Evolutionary conservation across 75 land plant genomes (phyloP).

Genomic region (Sequoiadendron giganteum): DNA sequence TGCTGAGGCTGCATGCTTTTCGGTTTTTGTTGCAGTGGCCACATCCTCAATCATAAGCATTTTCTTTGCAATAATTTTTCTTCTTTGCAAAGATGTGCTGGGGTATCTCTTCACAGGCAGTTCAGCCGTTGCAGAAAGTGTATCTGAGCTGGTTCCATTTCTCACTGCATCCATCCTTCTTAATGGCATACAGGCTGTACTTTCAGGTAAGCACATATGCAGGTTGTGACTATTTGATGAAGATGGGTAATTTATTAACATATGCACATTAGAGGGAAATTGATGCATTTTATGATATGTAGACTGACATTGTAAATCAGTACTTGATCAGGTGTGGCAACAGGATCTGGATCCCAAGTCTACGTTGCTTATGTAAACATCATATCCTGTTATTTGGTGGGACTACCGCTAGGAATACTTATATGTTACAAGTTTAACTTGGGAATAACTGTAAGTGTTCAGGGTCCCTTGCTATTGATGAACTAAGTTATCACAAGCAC

Average conservation of each 20-base stretch:
- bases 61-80: slow-evolving; percentile 24
- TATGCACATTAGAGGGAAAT: background rate
- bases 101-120: slow-evolving; percentile 29
- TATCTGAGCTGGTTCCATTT: slow-evolving; percentile 36
- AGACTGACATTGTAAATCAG: slow-evolving; percentile 1
- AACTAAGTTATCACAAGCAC: background rate
- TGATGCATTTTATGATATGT: background rate
- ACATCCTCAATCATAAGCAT: slow-evolving; percentile 26
- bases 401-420: slow-evolving; percentile 29
- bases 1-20: slow-evolving; percentile 31
- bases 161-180: slow-evolving; percentile 24
- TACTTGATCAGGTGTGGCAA: slow-evolving; percentile 37
- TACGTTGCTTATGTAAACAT: slow-evolving; percentile 30
- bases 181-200: slow-evolving; percentile 45
- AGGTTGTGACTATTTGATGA: background rate
- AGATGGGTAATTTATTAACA: background rate
- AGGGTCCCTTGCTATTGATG: background rate
- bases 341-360: slow-evolving; percentile 46
- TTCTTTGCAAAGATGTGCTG: slow-evolving; percentile 27
- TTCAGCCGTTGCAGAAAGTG: slow-evolving; percentile 23
- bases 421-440: slow-evolving; percentile 29
- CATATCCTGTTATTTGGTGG: slow-evolving; percentile 37
- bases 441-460: slow-evolving; percentile 15
- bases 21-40: slow-evolving; percentile 26
- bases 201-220: slow-evolving; percentile 28